Evolutionary conservation across 306 rosid species (phyloP).

Genomic region (Inga leiocalycina): DNA sequence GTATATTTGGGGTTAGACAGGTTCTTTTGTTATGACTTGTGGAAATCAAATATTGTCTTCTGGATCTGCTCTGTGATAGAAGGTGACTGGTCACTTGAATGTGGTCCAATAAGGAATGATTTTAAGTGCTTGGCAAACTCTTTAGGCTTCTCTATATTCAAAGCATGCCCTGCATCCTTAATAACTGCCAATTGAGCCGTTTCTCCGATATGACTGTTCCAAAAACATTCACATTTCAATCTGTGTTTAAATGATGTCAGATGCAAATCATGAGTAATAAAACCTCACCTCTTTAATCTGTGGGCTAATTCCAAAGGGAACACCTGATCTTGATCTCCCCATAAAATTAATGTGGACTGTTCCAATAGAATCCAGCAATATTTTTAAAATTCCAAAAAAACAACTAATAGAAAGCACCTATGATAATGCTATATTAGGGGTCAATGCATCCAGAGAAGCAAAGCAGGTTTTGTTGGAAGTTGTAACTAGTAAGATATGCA

Average conservation of each 20-base stretch:
- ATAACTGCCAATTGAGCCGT: conserved; percentile 46
- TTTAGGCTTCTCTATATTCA: conserved; percentile 59
- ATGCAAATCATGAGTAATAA: conserved; percentile 16
- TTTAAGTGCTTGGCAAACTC: conserved; percentile 57
- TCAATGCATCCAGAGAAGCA: conserved; percentile 17
- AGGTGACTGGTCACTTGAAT: conserved; percentile 28
- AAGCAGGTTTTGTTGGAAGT: neutral
- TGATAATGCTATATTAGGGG: neutral
- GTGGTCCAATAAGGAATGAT: conserved; percentile 46
- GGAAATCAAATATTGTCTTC: conserved; percentile 33
- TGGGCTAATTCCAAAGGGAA: conserved; percentile 67
- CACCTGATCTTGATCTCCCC: conserved; percentile 75
- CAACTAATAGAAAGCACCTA: neutral
- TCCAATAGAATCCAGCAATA: conserved; percentile 19
- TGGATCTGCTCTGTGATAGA: conserved; percentile 35
- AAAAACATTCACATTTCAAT: neutral
- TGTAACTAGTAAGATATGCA: neutral
- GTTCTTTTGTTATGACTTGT: neutral
- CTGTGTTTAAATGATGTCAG: conserved; percentile 1
- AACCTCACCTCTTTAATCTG: conserved; percentile 56
- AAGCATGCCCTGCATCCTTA: conserved; percentile 73
- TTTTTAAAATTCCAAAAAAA: conserved; percentile 8
- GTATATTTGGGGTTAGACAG: neutral
- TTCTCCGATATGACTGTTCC: conserved; percentile 58
- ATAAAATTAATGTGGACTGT: conserved; percentile 56